Conservation (phyloP, 164 flowering plant genomes). For the Macadamia integrifolia region DNA sequence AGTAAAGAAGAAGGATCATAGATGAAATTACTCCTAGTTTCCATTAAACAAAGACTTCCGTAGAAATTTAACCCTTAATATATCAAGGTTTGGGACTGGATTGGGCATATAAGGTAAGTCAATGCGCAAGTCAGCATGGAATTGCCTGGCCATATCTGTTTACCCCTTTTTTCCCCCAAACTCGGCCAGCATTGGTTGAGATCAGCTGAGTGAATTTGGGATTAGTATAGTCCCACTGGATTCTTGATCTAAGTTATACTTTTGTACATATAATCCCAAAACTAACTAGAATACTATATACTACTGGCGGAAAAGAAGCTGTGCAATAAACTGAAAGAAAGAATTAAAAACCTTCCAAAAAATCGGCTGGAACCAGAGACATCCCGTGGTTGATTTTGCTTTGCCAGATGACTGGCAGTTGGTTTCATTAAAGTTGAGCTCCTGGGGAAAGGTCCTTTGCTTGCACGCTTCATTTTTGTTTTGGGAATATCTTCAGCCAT, state of each 20-base stretch:
- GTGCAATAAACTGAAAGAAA: constrained; percentile 1
- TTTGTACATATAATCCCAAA: not conserved
- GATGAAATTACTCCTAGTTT: not conserved
- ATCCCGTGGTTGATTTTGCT: constrained; percentile 51
- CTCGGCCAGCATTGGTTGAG: no score
- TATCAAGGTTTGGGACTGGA: no score
- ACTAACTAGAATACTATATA: not conserved
- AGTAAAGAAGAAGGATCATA: not conserved
- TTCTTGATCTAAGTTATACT: no score
- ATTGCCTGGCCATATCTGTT: no score
- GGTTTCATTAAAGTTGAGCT: constrained; percentile 93
- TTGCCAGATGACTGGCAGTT: constrained; percentile 90
- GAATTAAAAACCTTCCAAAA: constrained; percentile 16
- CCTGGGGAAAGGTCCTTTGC: constrained; percentile 35
- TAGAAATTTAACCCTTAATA: no score
- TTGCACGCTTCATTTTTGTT: constrained; percentile 24
- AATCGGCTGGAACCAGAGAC: constrained; percentile 37
- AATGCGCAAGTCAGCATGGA: no score
- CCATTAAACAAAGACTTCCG: not conserved
- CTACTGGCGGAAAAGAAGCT: not conserved
- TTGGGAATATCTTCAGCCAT: constrained; percentile 26
- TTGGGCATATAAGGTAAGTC: no score
- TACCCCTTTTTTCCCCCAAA: no score
- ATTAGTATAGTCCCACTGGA: no score
- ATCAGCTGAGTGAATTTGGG: no score